Conservation (phyloP, 352 stramenopile species). For the Globisporangium orthogonon region DNA sequence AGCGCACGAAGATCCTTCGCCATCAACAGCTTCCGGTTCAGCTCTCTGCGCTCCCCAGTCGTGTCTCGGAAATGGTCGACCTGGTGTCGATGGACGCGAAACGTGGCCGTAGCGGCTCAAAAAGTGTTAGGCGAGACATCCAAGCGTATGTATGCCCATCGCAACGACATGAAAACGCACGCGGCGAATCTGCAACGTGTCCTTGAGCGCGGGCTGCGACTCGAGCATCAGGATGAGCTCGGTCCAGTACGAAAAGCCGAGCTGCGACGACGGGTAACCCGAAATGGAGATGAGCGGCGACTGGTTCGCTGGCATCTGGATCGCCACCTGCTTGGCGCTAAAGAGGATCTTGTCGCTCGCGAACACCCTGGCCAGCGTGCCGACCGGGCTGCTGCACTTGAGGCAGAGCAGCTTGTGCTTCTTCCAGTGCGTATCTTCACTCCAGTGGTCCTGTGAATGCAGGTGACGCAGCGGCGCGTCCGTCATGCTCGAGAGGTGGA, state of each 20-base stretch:
- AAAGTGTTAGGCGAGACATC: too few species aligned
- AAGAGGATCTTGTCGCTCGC: conserved; percentile 71
- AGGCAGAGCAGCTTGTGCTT: conserved; percentile 66
- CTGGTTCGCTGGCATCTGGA: conserved; percentile 66
- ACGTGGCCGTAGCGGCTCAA: background rate
- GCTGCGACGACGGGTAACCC: conserved; percentile 63
- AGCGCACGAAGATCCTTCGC: conserved; percentile 53
- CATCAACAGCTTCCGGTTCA: conserved; percentile 63
- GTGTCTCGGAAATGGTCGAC: conserved; percentile 59
- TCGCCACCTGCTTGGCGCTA: conserved; percentile 50
- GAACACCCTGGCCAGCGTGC: conserved; percentile 52
- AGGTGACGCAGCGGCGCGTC: conserved; percentile 57
- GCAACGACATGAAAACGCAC: conserved; percentile 8
- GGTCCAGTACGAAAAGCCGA: conserved; percentile 73
- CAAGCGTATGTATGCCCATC: background rate
- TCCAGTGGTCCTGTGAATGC: conserved; percentile 31
- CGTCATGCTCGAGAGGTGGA: conserved; percentile 65
- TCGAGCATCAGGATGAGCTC: conserved; percentile 75
- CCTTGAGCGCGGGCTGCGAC: conserved; percentile 59
- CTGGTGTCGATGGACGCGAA: conserved; percentile 5
- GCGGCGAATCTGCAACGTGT: conserved; percentile 52
- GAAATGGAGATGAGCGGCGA: conserved; percentile 68
- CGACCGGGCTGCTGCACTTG: conserved; percentile 54
- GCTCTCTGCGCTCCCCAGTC: conserved; percentile 33
- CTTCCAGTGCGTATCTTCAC: conserved; percentile 35